Conservation (phyloP, 2,329 filamentous ascomycete genomes). For the Aspergillus unguis region DNA sequence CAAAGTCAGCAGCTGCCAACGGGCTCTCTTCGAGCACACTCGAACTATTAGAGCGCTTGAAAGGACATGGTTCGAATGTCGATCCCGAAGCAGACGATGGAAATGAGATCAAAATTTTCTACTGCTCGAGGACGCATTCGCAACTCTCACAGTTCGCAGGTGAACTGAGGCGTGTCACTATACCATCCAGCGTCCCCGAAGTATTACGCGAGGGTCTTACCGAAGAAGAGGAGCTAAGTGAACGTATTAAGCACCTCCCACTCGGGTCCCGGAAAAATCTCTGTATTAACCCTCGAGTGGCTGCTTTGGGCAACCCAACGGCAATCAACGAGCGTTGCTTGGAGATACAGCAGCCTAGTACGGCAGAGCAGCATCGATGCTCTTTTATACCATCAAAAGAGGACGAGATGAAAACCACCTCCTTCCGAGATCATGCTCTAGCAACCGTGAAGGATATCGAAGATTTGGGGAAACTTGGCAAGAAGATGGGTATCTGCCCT, state of each 20-base stretch:
- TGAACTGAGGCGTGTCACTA: conserved; percentile 72
- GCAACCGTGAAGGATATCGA: conserved; percentile 91
- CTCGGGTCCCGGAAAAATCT: conserved; percentile 81
- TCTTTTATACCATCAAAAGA: conserved; percentile 75
- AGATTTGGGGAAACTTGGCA: conserved; percentile 76
- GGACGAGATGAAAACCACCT: conserved; percentile 65
- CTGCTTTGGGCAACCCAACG: conserved; percentile 63
- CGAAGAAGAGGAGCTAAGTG: conserved; percentile 39
- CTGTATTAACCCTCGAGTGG: conserved; percentile 85
- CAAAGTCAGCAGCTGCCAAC: conserved; percentile 31
- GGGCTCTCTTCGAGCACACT: conserved; percentile 72
- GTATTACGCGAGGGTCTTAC: conserved; percentile 26
- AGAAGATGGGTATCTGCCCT: conserved; percentile 76
- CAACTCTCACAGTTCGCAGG: conserved; percentile 84
- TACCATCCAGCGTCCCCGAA: conserved; percentile 68
- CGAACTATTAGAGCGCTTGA: conserved; percentile 66
- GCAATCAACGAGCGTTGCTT: conserved; percentile 92
- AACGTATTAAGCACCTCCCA: conserved; percentile 74
- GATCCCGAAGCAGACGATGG: conserved; percentile 46
- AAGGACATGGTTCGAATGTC: conserved; percentile 39
- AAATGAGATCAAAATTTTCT: conserved; percentile 76
- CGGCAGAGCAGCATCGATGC: conserved; percentile 65
- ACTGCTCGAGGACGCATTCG: conserved; percentile 89
- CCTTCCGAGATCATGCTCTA: conserved; percentile 80
- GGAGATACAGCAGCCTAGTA: conserved; percentile 75